Evolutionary conservation across 2,329 filamentous ascomycete species (phyloP).

Genomic region (Colletotrichum tabaci): DNA sequence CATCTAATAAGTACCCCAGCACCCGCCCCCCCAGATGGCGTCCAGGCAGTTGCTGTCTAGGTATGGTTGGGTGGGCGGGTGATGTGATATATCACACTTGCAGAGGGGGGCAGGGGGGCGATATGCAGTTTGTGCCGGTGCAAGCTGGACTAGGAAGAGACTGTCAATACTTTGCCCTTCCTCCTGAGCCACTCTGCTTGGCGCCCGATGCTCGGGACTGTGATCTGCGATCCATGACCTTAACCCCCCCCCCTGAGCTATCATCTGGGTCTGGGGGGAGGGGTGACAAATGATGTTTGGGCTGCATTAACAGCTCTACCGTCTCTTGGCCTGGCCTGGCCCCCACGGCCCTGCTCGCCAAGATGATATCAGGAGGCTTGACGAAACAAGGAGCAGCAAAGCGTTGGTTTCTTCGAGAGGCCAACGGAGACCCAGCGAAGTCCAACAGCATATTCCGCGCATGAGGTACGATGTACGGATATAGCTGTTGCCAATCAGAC

Average conservation of each 20-base stretch:
- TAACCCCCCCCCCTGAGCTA: neutral
- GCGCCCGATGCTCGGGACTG: neutral
- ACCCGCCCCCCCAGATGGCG: too few species aligned
- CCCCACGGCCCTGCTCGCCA: neutral
- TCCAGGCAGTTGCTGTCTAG: neutral
- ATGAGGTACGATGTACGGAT: too few species aligned
- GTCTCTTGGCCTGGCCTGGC: neutral
- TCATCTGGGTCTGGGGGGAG: too few species aligned
- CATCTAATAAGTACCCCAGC: too few species aligned
- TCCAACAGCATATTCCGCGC: too few species aligned
- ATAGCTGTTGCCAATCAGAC: too few species aligned
- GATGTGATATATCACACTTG: too few species aligned
- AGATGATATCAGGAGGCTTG: neutral
- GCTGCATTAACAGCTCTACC: slow-evolving; percentile 14
- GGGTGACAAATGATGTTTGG: neutral
- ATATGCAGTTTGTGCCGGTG: neutral
- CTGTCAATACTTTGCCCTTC: neutral
- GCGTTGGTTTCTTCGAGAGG: too few species aligned
- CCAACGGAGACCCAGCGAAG: neutral
- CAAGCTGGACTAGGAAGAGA: neutral
- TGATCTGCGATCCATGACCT: neutral
- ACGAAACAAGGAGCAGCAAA: neutral
- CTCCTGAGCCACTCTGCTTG: neutral
- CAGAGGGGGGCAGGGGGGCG: neutral
- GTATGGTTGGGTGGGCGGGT: too few species aligned